Evolutionary conservation across 2,329 filamentous ascomycete species (phyloP), one percentile per base, ranked within the genome.

Genomic region (Pestalotiopsis sp.): DNA sequence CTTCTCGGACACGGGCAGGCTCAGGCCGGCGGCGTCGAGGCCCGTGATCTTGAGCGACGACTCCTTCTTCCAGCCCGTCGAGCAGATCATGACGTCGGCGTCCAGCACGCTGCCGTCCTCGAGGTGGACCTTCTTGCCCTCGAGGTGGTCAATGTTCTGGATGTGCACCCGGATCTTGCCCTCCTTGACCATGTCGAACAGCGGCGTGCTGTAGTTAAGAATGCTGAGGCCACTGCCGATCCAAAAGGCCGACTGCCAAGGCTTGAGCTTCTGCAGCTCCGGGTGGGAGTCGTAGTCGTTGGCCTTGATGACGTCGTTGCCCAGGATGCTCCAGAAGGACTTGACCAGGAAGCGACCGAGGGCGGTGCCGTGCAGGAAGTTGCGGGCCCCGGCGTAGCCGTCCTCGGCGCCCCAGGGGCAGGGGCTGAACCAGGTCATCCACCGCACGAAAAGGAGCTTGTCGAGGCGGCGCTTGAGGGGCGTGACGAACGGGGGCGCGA

Each of bases 151-250:
- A 3, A 91, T 80, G 62, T 90, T 86, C 23, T 83, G 83, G 12
- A 88, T 75, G 65, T 89, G 82, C 1, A 91, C 79, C 20, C 79
- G 80, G 39, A 91, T 84, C n/a, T 80, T 82, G 3, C 86, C 85
- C 4, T 81, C 73, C 45, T 80, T 80, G 25, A 91, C 83, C 17
- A 88, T 78, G 4, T 87, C 83, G 73, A 88, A 86, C 74, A 90
- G 85, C 70, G 86, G 80, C 3, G 80, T 83, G 0, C 83, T 82
- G 72, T 87, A 90, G 73, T 90, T 91, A 68, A 88, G 81, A 38
- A 91, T 89, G 62, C 86, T 86, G 20, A 90, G 78, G 0, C 82
- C 82, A 13, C 82, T 86, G 3, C 85, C 87, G 17, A 85, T 83
- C 85, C 87, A 90, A 69, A 84, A 82, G 1, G 78, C 77, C 36